Evolutionary conservation across 1,284 basidiomycete species (phyloP).

Genomic region (Rhizoctonia solani): DNA sequence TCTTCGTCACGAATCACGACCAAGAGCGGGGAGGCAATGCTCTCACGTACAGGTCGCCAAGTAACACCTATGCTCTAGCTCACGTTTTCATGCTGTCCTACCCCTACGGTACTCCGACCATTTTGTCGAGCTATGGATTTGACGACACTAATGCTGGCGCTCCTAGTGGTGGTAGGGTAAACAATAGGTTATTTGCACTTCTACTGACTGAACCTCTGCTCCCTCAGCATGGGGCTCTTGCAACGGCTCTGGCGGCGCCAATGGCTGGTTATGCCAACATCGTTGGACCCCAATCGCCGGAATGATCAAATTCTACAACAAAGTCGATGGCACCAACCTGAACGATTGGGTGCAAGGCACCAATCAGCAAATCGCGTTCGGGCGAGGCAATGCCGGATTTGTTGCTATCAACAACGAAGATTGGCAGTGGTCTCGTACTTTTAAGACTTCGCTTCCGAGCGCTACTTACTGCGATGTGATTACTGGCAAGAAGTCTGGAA

Average conservation of each 20-base stretch:
- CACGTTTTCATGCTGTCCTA: constrained; percentile 61
- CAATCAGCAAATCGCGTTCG: constrained; percentile 38
- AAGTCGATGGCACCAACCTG: constrained; percentile 15
- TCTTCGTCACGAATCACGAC: constrained; percentile 73
- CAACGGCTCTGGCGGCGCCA: constrained; percentile 34
- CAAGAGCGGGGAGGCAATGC: constrained; percentile 66
- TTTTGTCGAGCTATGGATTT: constrained; percentile 40
- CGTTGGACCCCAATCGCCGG: constrained; percentile 38
- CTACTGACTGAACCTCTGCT: not conserved
- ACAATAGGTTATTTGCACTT: constrained; percentile 11
- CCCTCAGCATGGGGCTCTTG: constrained; percentile 51
- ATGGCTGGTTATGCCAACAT: constrained; percentile 41
- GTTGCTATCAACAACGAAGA: constrained; percentile 68
- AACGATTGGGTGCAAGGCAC: constrained; percentile 33
- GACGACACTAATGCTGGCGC: constrained; percentile 37
- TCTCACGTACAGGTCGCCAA: constrained; percentile 61
- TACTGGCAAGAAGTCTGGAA: constrained; percentile 49
- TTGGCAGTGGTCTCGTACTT: constrained; percentile 57
- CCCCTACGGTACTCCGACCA: constrained; percentile 40
- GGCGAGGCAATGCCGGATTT: constrained; percentile 51
- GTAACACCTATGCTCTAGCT: constrained; percentile 63
- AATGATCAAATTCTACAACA: constrained; percentile 37
- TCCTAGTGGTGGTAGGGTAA: constrained; percentile 36
- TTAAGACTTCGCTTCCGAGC: constrained; percentile 58
- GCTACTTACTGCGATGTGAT: constrained; percentile 69